Base-by-base conservation (phyloP, 371 early-diverging fungal species). In the Funneliformis caledonium region DNA sequence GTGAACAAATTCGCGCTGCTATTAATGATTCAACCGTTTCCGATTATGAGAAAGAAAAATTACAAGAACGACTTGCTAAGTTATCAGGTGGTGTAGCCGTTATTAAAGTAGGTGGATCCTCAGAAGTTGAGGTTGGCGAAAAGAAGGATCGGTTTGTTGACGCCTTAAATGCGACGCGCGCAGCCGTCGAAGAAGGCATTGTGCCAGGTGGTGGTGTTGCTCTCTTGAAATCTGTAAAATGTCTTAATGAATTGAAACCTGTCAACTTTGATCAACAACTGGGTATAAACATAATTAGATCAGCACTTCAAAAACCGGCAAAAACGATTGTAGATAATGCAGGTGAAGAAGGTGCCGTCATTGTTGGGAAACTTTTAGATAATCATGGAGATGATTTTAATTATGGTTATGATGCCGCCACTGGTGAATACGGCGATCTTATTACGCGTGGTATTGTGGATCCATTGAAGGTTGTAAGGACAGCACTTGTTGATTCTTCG, bases 81-180 rank as follows among this genome's bases (percentile, higher is more conserved):
- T 89, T 98, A 48, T 93, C 95, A 79, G 97, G 97, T 78, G 99
- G 99, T 89, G 99, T 98, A 76, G 99, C 99, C 68, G 98, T 98
- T 85, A 97, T 98, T 86, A 95, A 94, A 87, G 98, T 98, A 78
- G 99, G 99, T 81, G 99, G 99, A 65, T 87, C 94, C 48, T 96
- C 97, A 67, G 99, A 98, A 87, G 97, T 98, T 62, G 99, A 98
- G 87, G 99, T 98, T 64, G 98, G 98, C 81, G 99, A 98, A 89
- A 98, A 98, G 96, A 98, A 98, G 94, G 99, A 98, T 88, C 92
- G 98, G 68, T 97, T 97, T 84, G 98, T 96, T 80, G 99, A 98
- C 88, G 97, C 99, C 14, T 89, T 98, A 80, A 97, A 97, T 85
- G 99, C 99, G 78, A 98, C 99, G 47, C 96, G 98, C 83, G 98